Evolutionary conservation across 495 filamentous ascomycete species (phyloP).

Genomic region (Penicillium mononematosum): DNA sequence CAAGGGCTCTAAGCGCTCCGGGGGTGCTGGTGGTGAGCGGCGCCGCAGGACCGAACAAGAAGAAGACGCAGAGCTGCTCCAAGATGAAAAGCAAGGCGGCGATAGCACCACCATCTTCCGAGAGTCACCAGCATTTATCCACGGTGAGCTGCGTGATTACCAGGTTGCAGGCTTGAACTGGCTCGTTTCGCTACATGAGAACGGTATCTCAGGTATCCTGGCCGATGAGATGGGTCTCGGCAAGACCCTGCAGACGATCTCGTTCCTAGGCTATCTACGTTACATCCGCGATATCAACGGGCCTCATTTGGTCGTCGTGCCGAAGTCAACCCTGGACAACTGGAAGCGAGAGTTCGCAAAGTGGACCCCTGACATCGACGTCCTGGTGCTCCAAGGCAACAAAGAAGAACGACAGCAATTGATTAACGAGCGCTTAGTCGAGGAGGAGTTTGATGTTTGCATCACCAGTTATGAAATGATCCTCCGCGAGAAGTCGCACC

Average conservation of each 20-base stretch:
- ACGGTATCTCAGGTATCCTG: slow-evolving; percentile 96
- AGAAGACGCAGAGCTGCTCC: slow-evolving; percentile 92
- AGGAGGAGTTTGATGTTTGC: slow-evolving; percentile 91
- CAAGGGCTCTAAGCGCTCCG: slow-evolving; percentile 72
- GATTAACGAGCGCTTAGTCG: slow-evolving; percentile 85
- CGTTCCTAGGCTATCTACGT: slow-evolving; percentile 92
- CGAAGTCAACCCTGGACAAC: slow-evolving; percentile 97
- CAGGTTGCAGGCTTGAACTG: slow-evolving; percentile 94
- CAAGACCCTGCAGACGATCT: slow-evolving; percentile 87
- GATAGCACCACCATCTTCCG: slow-evolving; percentile 86
- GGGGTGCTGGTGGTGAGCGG: slow-evolving; percentile 78
- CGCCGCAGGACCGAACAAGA: slow-evolving; percentile 92
- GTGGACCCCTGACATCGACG: slow-evolving; percentile 95
- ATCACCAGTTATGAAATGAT: slow-evolving; percentile 98
- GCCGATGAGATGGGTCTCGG: slow-evolving; percentile 98
- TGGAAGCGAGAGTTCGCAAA: slow-evolving; percentile 92
- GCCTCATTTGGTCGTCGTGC: slow-evolving; percentile 91
- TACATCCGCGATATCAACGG: slow-evolving; percentile 84
- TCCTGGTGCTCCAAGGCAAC: slow-evolving; percentile 89
- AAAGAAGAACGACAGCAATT: slow-evolving; percentile 89
- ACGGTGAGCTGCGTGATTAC: slow-evolving; percentile 92
- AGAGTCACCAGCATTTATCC: slow-evolving; percentile 84
- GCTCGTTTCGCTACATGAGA: slow-evolving; percentile 98
- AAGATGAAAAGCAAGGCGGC: slow-evolving; percentile 84
- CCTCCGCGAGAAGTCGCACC: slow-evolving; percentile 86